Conservation (phyloP, 2,329 filamentous ascomycete species). For the Colletotrichum sp. region DNA sequence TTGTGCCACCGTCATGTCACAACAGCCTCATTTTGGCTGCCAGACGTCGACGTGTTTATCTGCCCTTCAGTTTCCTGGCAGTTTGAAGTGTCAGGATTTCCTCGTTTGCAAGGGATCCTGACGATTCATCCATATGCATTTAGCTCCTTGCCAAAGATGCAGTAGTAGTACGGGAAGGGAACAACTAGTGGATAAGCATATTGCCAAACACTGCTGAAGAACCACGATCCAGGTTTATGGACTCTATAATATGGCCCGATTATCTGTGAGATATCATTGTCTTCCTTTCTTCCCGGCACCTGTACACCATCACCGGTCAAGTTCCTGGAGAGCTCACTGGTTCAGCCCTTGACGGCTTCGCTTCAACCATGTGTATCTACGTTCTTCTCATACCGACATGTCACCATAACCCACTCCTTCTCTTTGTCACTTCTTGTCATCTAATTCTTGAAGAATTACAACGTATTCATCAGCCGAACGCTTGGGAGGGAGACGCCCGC, state of each 20-base stretch:
- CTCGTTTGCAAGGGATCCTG: background rate
- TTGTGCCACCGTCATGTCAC: background rate
- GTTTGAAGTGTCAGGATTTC: background rate
- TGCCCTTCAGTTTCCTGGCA: background rate
- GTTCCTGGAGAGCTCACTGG: background rate
- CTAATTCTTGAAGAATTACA: background rate
- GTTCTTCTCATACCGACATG: background rate
- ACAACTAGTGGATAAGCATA: background rate
- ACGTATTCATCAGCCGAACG: background rate
- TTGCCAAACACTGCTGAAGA: background rate
- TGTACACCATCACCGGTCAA: background rate
- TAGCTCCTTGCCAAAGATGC: background rate
- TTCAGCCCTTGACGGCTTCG: background rate
- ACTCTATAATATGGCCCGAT: background rate
- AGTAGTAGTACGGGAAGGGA: rapidly evolving
- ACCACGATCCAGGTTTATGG: background rate
- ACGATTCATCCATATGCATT: rapidly evolving
- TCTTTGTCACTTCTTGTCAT: background rate
- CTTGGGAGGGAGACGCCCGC: background rate
- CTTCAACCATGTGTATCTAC: background rate
- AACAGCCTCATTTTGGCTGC: background rate
- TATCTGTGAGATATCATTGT: background rate
- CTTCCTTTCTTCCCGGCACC: background rate
- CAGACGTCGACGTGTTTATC: background rate
- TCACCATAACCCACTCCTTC: background rate